phyloP scores from a whole-genome alignment of 495 filamentous ascomycete species.

The Penicillium ochrochloron region DNA sequence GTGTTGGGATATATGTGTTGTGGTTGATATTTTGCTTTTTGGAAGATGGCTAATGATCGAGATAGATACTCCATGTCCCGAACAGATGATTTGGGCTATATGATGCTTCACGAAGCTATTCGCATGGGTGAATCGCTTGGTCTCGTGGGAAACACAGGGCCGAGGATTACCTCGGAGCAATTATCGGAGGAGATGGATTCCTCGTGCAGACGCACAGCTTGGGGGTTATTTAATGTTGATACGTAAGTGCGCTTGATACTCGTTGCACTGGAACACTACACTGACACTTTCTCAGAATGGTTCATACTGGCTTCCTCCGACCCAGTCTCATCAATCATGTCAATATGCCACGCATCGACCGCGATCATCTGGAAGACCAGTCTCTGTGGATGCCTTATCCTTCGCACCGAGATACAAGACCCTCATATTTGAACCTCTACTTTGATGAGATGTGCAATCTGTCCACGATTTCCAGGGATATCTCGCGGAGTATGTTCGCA shows the following conservation, averaged over 20 bases:
- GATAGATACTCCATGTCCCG: constrained; percentile 48
- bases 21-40: no score
- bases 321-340: constrained; percentile 44
- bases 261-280: not conserved
- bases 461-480: constrained; percentile 47
- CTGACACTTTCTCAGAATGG: constrained; percentile 32
- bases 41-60: not conserved
- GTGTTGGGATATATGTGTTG: not conserved
- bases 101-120: constrained; percentile 49
- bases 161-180: constrained; percentile 24
- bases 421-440: constrained; percentile 41
- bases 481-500: constrained; percentile 45
- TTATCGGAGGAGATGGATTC: constrained; percentile 41
- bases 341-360: constrained; percentile 35
- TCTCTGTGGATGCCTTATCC: constrained; percentile 47
- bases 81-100: constrained; percentile 48
- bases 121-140: constrained; percentile 44
- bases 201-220: constrained; percentile 43
- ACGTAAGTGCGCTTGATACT: constrained; percentile 36
- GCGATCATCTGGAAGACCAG: constrained; percentile 23
- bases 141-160: constrained; percentile 36
- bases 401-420: constrained; percentile 37
- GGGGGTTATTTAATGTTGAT: constrained; percentile 53
- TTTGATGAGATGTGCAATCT: constrained; percentile 48
- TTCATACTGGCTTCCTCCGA: constrained; percentile 48